Base-by-base conservation (phyloP, 768 basidiomycete genomes). In the Rhizopogon vulgaris region DNA sequence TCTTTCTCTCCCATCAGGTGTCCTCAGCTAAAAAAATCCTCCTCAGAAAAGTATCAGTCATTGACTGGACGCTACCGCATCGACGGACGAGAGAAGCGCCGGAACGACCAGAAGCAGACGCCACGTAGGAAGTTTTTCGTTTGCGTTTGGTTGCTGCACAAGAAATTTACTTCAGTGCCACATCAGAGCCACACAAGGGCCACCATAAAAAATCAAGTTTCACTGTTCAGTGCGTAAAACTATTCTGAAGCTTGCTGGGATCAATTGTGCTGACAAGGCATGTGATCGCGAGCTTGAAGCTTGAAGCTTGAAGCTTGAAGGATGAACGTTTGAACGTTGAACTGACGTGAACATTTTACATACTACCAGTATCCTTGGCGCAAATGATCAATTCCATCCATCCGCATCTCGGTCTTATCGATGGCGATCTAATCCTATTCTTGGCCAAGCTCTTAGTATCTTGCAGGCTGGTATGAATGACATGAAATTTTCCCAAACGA, bases 91-190 rank as follows among this genome's bases (percentile, higher is more conserved):
- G 45, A 22, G 45, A 10, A 46, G 45, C 30, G 45, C 45, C 45
- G 38, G 38, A 38, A 38, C 30, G 12, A 24, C 45, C 43, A 45
- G n/a, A 38, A 34, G 32, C 17, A 45, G 30, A 34, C 22, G 45
- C 45, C 45, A 46, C 45, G 45, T 46, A 46, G 45, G 30, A 46
- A 15, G 30, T 46, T 46, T 46, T 46, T 34, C 30, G 45, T 34
- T 45, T 46, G 45, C 18, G 45, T 46, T 46, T 22, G 45, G 45
- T 46, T 46, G 18, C 32, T 46, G 45, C 9, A 46, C 32, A 22
- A 46, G 45, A 46, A 34, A 34, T 46, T 46, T 46, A 10, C 45
- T 46, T 34, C 18, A 46, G 32, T 34, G 32, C 45, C 30, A 46
- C 18, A 22, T 22, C 30, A 18, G 43, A 18, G 18, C 37, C 37